These are phyloP conservation scores for Hirschfeldia incana DNA, from an alignment of 345 rosid genomes.

Conservation along the genomic window DNA sequence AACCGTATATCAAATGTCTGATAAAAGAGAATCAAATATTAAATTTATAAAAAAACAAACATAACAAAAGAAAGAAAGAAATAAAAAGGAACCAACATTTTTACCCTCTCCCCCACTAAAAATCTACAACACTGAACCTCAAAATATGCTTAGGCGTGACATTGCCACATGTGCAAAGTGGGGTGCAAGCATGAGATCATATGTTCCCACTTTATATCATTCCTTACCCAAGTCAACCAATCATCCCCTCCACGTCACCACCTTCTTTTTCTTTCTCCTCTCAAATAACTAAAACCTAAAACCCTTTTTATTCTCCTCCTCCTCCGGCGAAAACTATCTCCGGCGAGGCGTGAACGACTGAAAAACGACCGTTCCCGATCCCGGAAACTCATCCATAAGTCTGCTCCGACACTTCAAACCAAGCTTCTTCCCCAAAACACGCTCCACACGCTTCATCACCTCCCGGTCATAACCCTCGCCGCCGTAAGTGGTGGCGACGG, in stretches of 20 bases:
- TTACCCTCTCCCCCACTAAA: constrained; percentile 41
- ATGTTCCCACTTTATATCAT: constrained; percentile 43
- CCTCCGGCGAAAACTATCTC: constrained; percentile 37
- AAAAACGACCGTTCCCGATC: constrained; percentile 65
- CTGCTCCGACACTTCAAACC: constrained; percentile 80
- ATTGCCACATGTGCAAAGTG: constrained; percentile 55
- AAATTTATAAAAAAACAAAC: constrained; percentile 7
- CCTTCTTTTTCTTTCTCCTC: constrained; percentile 2
- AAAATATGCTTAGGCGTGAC: constrained; percentile 84
- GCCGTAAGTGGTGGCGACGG: constrained; percentile 67
- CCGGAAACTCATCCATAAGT: constrained; percentile 66
- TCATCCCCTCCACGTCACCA: constrained; percentile 50
- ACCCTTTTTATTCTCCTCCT: constrained; percentile 16
- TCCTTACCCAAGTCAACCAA: constrained; percentile 54
- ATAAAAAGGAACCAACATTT: constrained; percentile 13
- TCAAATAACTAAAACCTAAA: constrained; percentile 30
- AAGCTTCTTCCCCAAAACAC: constrained; percentile 61
- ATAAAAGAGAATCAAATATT: constrained; percentile 18
- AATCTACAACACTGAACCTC: constrained; percentile 52
- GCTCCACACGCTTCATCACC: constrained; percentile 64
- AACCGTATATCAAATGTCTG: constrained; percentile 23
- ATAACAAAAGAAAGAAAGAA: background rate
- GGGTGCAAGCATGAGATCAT: constrained; percentile 77
- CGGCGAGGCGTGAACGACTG: constrained; percentile 84
- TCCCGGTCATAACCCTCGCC: constrained; percentile 43